phyloP scores from a whole-genome alignment of 2,329 filamentous ascomycete genomes.

The Diaporthe nobilis region DNA sequence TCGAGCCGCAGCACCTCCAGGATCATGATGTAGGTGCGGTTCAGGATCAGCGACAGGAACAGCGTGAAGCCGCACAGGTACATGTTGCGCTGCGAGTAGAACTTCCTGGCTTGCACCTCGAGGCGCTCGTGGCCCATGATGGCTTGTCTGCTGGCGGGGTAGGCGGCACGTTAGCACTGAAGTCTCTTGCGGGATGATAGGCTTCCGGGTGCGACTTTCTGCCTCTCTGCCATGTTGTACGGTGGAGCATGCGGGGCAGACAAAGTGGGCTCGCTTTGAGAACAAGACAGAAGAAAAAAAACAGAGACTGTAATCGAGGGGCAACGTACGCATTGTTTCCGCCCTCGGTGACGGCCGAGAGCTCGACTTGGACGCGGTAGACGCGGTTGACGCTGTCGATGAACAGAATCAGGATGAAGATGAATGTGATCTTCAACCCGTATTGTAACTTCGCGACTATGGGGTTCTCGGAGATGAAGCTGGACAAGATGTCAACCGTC shows the following conservation, averaged over 20 bases:
- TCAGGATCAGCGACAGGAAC: conserved; percentile 97
- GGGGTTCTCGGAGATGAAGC: conserved; percentile 93
- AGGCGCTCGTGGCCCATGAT: conserved; percentile 94
- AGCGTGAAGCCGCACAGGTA: conserved; percentile 99
- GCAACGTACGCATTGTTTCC: conserved; percentile 62
- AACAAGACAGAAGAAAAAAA: not conserved
- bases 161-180: conserved; percentile 41
- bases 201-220: conserved; percentile 1
- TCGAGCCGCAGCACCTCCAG: conserved; percentile 92
- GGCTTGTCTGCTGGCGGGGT: conserved; percentile 62
- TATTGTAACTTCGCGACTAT: conserved; percentile 94
- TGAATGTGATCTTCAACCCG: conserved; percentile 98
- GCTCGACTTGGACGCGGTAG: conserved; percentile 94
- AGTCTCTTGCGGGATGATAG: not conserved
- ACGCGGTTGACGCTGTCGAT: conserved; percentile 96
- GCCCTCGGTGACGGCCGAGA: conserved; percentile 79
- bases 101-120: conserved; percentile 99
- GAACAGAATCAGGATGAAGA: conserved; percentile 98
- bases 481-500: conserved; percentile 50
- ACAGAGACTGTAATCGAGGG: not conserved
- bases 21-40: conserved; percentile 99
- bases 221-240: not conserved
- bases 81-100: conserved; percentile 99
- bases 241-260: not conserved
- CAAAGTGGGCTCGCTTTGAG: conserved; percentile 11